Percentiles rank a stretch among this genome's conserved stretches.
phyloP scores from a whole-genome alignment of 495 filamentous ascomycete genomes.

The Xylaria telfairii region DNA sequence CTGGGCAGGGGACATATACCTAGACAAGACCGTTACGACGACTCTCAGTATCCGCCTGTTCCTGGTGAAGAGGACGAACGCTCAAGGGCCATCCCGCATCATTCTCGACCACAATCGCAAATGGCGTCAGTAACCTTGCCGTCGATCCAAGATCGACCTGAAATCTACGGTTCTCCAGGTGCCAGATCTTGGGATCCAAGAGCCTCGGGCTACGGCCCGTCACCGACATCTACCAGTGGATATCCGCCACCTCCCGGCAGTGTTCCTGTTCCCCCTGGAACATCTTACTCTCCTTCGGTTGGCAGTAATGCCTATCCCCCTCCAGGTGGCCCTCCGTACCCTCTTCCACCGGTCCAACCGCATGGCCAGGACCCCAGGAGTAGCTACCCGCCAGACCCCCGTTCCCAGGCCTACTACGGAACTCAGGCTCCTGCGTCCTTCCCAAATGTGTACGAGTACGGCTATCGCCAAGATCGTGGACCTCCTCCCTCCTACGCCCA shows the following conservation, averaged over 20 bases:
- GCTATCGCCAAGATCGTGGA: conserved; percentile 32
- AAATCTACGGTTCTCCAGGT: conserved; percentile 9
- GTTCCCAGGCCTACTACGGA: conserved; percentile 28
- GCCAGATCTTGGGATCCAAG: conserved; percentile 13
- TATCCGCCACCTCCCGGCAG: conserved; percentile 34
- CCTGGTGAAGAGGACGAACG: conserved; percentile 55
- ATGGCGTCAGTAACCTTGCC: conserved; percentile 47
- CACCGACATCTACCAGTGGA: conserved; percentile 36
- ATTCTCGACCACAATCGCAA: conserved; percentile 33
- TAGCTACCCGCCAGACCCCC: conserved; percentile 31
- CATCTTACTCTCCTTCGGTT: conserved; percentile 35
- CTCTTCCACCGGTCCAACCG: conserved; percentile 35
- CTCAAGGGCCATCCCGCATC: conserved; percentile 40
- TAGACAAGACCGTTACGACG: conserved; percentile 42
- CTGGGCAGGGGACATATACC: conserved; percentile 41
- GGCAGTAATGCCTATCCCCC: conserved; percentile 30
- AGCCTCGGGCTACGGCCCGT: conserved; percentile 27
- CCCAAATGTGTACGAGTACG: conserved; percentile 31
- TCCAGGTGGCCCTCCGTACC: conserved; percentile 30
- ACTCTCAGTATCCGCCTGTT: conserved; percentile 55
- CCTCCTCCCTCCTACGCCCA: conserved; percentile 30
- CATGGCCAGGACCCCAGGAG: conserved; percentile 32
- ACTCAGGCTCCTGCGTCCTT: neutral
- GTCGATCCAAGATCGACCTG: conserved; percentile 43
- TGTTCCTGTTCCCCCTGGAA: conserved; percentile 20